Evolutionary conservation across 768 basidiomycete species (phyloP).

Genomic region (Mycena rosella): DNA sequence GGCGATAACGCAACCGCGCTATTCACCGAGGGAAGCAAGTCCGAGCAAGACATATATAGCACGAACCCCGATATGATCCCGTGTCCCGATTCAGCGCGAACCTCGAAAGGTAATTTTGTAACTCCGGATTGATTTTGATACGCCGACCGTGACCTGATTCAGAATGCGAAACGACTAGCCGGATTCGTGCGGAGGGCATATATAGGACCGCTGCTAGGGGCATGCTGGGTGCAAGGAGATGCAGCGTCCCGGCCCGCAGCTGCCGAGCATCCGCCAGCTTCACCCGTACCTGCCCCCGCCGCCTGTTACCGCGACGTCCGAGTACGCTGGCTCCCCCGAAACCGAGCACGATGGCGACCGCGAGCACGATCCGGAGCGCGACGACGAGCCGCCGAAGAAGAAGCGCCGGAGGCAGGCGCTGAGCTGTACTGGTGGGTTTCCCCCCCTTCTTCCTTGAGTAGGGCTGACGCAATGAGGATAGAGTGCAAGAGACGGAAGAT

Average conservation of each 20-base stretch:
- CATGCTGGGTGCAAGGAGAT: no score
- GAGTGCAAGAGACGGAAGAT: constrained; percentile 92
- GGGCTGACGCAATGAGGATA: constrained; percentile 40
- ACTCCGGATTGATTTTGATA: no score
- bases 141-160: no score
- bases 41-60: no score
- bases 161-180: background rate
- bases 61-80: no score
- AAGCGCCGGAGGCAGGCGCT: constrained; percentile 85
- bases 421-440: constrained; percentile 80
- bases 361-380: constrained; percentile 55
- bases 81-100: no score
- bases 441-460: background rate
- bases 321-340: constrained; percentile 42
- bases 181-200: background rate
- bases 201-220: no score
- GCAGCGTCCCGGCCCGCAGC: constrained; percentile 35
- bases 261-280: constrained; percentile 78
- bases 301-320: background rate
- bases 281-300: constrained; percentile 75
- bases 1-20: no score
- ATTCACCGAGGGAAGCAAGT: no score
- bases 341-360: constrained; percentile 57
- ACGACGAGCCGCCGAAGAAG: constrained; percentile 78
- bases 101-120: no score